Conservation (phyloP, 306 rosid genomes). For the Vigna unguiculata region DNA sequence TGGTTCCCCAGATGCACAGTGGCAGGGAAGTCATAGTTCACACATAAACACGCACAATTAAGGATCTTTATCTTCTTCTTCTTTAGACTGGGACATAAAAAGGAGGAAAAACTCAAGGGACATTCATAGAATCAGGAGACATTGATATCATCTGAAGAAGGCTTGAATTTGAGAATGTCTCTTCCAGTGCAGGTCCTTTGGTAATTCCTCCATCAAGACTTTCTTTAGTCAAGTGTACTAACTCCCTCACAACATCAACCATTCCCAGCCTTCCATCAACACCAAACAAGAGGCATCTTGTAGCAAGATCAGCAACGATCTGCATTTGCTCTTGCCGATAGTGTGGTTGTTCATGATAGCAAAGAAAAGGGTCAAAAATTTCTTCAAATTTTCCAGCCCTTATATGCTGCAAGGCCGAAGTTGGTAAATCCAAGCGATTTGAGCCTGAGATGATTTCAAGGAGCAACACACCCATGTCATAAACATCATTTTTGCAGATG, state of each 20-base stretch:
- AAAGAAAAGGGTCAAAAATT: constrained; percentile 76
- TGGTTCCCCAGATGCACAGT: constrained; percentile 42
- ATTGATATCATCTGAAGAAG: constrained; percentile 98
- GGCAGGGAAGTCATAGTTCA: constrained; percentile 37
- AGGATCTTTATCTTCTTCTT: neutral
- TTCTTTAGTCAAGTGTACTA: constrained; percentile 62
- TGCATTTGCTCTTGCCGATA: constrained; percentile 72
- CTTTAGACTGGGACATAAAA: neutral
- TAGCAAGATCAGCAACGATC: constrained; percentile 87
- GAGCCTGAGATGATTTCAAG: constrained; percentile 86
- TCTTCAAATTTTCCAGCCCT: constrained; percentile 82
- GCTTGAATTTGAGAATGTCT: constrained; percentile 95
- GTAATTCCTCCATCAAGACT: constrained; percentile 58
- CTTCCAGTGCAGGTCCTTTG: constrained; percentile 72
- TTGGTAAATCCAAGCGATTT: constrained; percentile 63
- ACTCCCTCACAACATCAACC: constrained; percentile 78
- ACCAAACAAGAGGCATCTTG: constrained; percentile 84
- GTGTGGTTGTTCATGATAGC: constrained; percentile 71
- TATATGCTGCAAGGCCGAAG: constrained; percentile 66
- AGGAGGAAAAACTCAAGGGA: constrained; percentile 53
- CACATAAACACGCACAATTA: neutral
- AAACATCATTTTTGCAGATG: constrained; percentile 72
- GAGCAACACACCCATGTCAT: constrained; percentile 78
- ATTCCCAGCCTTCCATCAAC: constrained; percentile 82
- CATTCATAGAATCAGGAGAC: constrained; percentile 90